Evolutionary conservation across 78 protist genomes (phyloP), one percentile per base, ranked within the genome.

Genomic region (Dictyostelium discoideum): DNA sequence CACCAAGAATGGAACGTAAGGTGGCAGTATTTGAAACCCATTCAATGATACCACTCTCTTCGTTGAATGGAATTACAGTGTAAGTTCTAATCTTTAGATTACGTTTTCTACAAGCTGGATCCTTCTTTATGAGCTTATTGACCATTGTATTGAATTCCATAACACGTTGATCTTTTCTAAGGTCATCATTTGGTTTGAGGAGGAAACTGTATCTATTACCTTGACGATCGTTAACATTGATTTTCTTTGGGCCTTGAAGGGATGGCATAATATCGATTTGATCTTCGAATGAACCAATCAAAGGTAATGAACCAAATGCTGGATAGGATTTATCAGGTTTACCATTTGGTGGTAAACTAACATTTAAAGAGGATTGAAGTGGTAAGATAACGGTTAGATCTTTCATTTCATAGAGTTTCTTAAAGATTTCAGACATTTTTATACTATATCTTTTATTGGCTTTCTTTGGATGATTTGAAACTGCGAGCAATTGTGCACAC

Each of bases 131-230:
- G 4, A 98, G 73, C 40, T 50, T 78, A 86, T 98, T 99, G 65
- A 99, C 63, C 85, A 96, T 57, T 18, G 95, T 69, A 67, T n/a
- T 57, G 48, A 99, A 73, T 65, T 99, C 99, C 99, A 98, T 97
- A 73, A 98, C 87, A 9, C 99, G 86, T 2, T 73, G 32, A 84
- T 99, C 99, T 29, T 97, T 98, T 20, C 99, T 87, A 9, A 99
- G 96, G 69, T 99, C 99, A 84, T 99, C 99, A 72, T 98, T 95
- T 3, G 99, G 99, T 85, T 99, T 99, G 65, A 97, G 87, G 37
- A 99, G 94, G 82, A 99, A 98, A 11, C 13, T 5, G 42, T 93
- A 67, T 14, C 5, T 2, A 10, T 37, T 0, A 24, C 99, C 99
- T 8, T 97, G 92, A 11, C 65, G 57, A 7, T 96, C 97, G 32